A percentile compares a stretch with the other conserved stretches of the same genome.
Evolutionary conservation across 768 basidiomycete genomes (phyloP).

Genomic region (Lactarius tabidus): DNA sequence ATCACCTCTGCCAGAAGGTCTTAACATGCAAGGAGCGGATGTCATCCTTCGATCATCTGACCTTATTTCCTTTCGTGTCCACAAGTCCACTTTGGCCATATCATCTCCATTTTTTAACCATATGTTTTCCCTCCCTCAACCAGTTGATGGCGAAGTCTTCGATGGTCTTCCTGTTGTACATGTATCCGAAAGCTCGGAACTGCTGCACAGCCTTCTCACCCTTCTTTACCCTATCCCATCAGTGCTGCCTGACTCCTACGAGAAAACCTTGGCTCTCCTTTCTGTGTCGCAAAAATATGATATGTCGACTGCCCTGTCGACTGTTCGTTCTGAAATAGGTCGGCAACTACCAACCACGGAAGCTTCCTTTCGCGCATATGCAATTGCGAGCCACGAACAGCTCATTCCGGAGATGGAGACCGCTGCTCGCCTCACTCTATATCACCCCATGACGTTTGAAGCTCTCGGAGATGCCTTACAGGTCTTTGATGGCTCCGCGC

Average conservation of each 20-base stretch:
- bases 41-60: too few relatives aligned
- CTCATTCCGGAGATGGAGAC: neutral
- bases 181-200: too few relatives aligned
- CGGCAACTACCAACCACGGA: neutral
- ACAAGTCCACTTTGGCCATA: too few relatives aligned
- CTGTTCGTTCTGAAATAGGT: neutral
- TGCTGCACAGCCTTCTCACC: neutral
- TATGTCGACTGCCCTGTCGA: slow-evolving; percentile 6
- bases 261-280: slow-evolving; percentile 5
- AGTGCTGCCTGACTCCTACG: neutral
- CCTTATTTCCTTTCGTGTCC: too few relatives aligned
- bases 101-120: too few relatives aligned
- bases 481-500: neutral
- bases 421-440: neutral
- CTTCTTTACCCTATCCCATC: neutral
- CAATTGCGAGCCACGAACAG: neutral
- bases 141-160: too few relatives aligned
- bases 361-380: neutral
- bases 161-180: too few relatives aligned
- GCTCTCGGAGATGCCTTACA: neutral
- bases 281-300: slow-evolving; percentile 28
- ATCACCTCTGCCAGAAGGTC: neutral
- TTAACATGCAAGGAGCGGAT: neutral
- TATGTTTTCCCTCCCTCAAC: too few relatives aligned
- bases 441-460: neutral